Conservation (phyloP, 78 protist species). For the Creolimax fragrantissima region DNA sequence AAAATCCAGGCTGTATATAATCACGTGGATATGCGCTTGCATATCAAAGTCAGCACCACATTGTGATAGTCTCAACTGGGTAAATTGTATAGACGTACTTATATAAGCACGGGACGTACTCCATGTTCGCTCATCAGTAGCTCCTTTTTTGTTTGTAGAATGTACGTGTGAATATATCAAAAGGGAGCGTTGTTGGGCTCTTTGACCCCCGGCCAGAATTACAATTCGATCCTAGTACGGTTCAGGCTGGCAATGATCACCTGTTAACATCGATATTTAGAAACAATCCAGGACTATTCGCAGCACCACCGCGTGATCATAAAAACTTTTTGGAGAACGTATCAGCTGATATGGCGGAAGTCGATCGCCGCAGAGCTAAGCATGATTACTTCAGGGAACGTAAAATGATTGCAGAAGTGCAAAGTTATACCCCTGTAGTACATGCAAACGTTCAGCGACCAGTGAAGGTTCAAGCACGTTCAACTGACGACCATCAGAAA, state of each 20-base stretch:
- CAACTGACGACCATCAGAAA: no score
- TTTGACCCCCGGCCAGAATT: neutral
- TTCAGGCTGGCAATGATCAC: neutral
- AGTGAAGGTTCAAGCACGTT: no score
- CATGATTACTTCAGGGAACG: neutral
- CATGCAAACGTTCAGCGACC: no score
- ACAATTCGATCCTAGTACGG: neutral
- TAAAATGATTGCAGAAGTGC: neutral
- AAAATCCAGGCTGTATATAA: no score
- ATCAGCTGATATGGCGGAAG: neutral
- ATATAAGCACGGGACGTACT: no score
- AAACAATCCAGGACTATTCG: neutral
- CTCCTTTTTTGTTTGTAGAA: no score
- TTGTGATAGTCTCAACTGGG: no score
- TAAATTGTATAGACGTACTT: no score
- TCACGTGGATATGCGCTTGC: no score
- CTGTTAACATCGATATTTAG: neutral
- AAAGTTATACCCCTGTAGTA: no score
- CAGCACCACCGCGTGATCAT: neutral
- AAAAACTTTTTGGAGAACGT: neutral
- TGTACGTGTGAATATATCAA: neutral
- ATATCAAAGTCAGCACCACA: no score
- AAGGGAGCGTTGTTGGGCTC: neutral
- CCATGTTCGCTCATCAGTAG: no score
- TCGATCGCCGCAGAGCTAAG: neutral